phyloP scores from a whole-genome alignment of 768 basidiomycete species.

The Naganishia onofrii region DNA sequence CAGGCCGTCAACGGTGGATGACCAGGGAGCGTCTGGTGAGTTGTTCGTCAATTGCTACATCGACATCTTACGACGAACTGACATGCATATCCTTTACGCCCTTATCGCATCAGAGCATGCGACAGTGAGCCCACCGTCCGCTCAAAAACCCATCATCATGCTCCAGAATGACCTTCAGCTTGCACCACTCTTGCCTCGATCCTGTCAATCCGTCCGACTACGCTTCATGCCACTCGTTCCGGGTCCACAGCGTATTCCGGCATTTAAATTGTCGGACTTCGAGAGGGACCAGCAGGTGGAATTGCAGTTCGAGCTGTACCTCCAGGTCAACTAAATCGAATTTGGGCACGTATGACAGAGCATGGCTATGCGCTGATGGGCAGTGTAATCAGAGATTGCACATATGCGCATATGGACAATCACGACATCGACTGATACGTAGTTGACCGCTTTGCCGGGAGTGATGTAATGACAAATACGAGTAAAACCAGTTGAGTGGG shows the following conservation, averaged over 20 bases:
- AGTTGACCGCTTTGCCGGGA: no score
- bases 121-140: not conserved
- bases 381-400: no score
- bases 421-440: no score
- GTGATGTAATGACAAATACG: no score
- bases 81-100: not conserved
- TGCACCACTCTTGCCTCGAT: conserved; percentile 26
- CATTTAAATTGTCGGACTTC: conserved; percentile 9
- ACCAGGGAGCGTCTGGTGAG: not conserved
- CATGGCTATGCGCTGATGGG: no score
- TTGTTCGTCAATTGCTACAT: not conserved
- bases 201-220: conserved; percentile 23
- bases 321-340: not conserved
- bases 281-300: conserved; percentile 25
- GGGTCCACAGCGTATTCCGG: conserved; percentile 16
- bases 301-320: conserved; percentile 22
- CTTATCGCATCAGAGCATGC: not conserved
- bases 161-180: conserved; percentile 25
- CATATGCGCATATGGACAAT: no score
- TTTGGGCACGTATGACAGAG: not conserved
- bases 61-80: not conserved
- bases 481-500: no score
- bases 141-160: conserved; percentile 12
- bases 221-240: conserved; percentile 17
- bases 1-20: not conserved